These are phyloP conservation scores for Diphasiastrum complanatum DNA, from an alignment of 83 land plant species.

Conservation along the genomic window DNA sequence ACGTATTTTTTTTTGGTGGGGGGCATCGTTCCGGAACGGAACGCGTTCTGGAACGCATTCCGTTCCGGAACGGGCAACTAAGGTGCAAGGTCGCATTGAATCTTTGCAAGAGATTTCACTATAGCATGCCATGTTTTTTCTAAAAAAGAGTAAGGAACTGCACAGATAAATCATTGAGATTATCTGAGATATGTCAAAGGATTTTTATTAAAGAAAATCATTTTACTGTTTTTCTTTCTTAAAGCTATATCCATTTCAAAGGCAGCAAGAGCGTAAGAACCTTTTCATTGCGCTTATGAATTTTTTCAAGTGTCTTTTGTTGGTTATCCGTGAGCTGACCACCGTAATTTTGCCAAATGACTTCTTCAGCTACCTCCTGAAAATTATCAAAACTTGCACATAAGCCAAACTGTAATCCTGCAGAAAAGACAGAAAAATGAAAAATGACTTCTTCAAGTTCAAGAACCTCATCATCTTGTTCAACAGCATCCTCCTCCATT, in stretches of 20 bases:
- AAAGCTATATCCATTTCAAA: no score
- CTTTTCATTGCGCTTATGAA: conserved; percentile 83
- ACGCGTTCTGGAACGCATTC: no score
- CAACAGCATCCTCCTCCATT: conserved; percentile 92
- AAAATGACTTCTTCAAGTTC: not conserved
- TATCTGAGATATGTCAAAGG: not conserved
- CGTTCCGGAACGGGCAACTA: no score
- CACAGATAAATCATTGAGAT: not conserved
- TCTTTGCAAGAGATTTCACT: no score
- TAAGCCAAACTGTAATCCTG: not conserved
- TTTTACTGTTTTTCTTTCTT: no score
- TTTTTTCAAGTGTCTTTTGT: conserved; percentile 75
- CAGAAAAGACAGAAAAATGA: not conserved
- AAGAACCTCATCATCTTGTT: conserved; percentile 62
- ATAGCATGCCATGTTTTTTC: no score
- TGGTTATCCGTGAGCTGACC: conserved; percentile 91
- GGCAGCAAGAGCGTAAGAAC: no score
- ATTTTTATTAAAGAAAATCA: no score
- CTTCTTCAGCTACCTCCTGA: conserved; percentile 69
- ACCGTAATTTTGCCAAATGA: conserved; percentile 89
- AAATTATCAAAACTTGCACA: not conserved
- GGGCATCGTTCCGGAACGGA: no score
- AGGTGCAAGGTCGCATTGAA: no score
- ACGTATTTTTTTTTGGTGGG: no score
- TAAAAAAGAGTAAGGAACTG: not conserved